These are phyloP conservation scores for Zoysia japonica DNA, from an alignment of 176 grass and related monocot species.

Conservation along the genomic window DNA sequence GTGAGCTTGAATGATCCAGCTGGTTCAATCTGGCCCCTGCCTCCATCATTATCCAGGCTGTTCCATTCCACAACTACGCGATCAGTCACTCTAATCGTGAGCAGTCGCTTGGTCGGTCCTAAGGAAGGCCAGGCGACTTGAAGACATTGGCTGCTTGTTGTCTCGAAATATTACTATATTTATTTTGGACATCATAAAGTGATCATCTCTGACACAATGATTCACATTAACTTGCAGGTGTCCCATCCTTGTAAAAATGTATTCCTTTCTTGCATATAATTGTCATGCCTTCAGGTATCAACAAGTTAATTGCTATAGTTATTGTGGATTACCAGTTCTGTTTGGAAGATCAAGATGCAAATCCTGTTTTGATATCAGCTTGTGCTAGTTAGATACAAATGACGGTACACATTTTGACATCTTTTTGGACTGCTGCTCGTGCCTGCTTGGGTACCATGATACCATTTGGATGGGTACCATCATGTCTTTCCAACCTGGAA, in stretches of 20 bases:
- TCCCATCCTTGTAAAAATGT: constrained; percentile 6
- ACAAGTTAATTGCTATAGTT: constrained; percentile 4
- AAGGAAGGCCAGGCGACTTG: too few relatives aligned
- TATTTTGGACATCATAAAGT: constrained; percentile 25
- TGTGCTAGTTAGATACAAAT: constrained; percentile 13
- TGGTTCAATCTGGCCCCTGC: too few relatives aligned
- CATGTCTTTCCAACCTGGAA: background rate
- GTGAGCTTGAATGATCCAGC: too few relatives aligned
- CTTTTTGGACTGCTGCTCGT: background rate
- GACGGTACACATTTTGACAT: background rate
- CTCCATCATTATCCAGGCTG: too few relatives aligned
- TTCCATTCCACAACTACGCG: too few relatives aligned
- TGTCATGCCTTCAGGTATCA: background rate
- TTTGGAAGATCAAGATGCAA: constrained; percentile 30
- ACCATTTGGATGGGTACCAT: background rate
- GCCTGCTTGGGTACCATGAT: background rate
- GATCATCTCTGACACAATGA: constrained; percentile 17
- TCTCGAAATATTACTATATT: constrained; percentile 5
- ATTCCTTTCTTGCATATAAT: constrained; percentile 21
- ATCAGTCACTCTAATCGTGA: too few relatives aligned
- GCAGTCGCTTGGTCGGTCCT: too few relatives aligned
- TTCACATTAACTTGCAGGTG: constrained; percentile 1
- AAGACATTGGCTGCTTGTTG: background rate
- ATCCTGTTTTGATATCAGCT: constrained; percentile 31
- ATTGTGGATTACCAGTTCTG: background rate